Base-by-base conservation (phyloP, 495 filamentous ascomycete species). In the Penicillium silybi region DNA sequence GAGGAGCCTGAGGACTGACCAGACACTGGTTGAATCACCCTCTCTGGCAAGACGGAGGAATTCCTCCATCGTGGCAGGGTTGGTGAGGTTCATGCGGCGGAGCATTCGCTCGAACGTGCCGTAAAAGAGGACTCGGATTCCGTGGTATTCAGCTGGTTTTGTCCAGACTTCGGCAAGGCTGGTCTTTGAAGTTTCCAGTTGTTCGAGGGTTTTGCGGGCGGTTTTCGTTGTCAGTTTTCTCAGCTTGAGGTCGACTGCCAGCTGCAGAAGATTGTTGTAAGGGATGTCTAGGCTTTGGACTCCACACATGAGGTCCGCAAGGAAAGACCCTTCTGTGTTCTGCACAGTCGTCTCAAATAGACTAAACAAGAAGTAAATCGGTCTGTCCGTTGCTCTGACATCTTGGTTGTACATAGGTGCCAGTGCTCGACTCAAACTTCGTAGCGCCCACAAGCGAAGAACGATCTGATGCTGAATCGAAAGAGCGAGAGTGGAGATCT, bases 361-460 rank as follows among this genome's bases (percentile, higher is more conserved):
- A 6, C 61, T 57, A n/a, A 74, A 57, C 9, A 75, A 48, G 9
- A 54, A 40, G n/a, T 48, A 58, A 22, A 62, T 62, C 18, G 61
- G 53, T 27, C 27, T 47, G 39, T 74, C 65, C 1, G 66, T 65
- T 1, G 48, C 44, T 39, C 51, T 57, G 6, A 37, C 7, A 13
- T 35, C 35, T 34, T 52, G 50, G 17, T 46, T 60, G 50, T 67
- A 65, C 49, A 62, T 50, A 37, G 58, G 60, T 10, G 54, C 58
- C 34, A 57, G 44, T 5, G 61, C 50, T 46, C 56, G 53, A 40
- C 61, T 63, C 20, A 77, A 46, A 0, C 59, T 59, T 20, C 64
- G 62, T 48, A 75, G 55, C 23, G 58, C 38, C 74, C 74, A 77
- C 10, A 77, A 46, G 20, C 74, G 71, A 20, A 68, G 11, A 1